Conservation (phyloP, 768 basidiomycete species). For the Trametopsis cervina region DNA sequence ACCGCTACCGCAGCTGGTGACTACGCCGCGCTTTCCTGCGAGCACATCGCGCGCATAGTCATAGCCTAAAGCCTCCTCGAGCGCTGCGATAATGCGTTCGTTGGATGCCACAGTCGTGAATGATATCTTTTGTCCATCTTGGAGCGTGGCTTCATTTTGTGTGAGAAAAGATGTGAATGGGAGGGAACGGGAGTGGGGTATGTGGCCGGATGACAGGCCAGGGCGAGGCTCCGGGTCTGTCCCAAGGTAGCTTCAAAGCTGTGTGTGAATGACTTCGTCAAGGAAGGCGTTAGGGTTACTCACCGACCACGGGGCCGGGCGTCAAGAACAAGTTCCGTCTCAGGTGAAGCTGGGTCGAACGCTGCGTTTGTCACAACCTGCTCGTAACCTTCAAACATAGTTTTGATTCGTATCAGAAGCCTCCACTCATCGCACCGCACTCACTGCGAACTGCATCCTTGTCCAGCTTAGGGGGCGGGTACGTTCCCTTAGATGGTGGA, state of each 20-base stretch:
- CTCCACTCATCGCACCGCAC: constrained; percentile 4
- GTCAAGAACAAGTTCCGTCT: constrained; percentile 74
- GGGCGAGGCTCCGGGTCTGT: constrained; percentile 84
- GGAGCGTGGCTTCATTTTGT: constrained; percentile 22
- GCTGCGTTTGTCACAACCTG: constrained; percentile 70
- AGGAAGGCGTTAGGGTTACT: constrained; percentile 12
- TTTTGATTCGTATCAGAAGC: not conserved
- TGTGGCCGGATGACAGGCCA: constrained; percentile 85
- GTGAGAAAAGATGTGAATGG: constrained; percentile 75
- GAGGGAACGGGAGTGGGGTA: constrained; percentile 78
- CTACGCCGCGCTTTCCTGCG: constrained; percentile 51
- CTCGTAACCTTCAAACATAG: constrained; percentile 56
- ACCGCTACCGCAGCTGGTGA: constrained; percentile 87
- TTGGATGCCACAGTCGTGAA: constrained; percentile 24
- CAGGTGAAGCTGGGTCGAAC: constrained; percentile 35
- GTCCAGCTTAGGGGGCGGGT: constrained; percentile 49
- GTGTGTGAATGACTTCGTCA: constrained; percentile 5
- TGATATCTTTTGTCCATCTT: constrained; percentile 30
- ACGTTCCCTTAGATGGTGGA: constrained; percentile 27
- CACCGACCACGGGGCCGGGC: constrained; percentile 82
- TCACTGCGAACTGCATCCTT: constrained; percentile 47
- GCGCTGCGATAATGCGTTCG: constrained; percentile 39
- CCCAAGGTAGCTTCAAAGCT: constrained; percentile 59
- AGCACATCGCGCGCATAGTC: constrained; percentile 50
- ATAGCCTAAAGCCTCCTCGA: constrained; percentile 58